Percentiles rank a stretch among this genome's conserved stretches.
Evolutionary conservation across 1,139 yeast species (phyloP).

Genomic region (Magnusiomyces paraingens): DNA sequence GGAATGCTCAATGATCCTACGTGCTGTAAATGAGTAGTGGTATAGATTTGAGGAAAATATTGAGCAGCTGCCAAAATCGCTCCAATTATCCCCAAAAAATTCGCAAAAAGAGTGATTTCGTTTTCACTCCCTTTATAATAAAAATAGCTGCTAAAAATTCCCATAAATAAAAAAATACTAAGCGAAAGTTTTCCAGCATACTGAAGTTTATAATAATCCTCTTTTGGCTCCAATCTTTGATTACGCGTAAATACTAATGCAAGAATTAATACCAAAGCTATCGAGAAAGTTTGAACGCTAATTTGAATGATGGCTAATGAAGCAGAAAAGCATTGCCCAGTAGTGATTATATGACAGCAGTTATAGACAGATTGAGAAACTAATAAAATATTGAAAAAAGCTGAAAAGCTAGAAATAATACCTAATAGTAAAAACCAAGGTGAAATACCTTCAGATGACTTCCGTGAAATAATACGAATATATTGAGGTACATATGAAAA

Average conservation of each 20-base stretch:
- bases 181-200: slow-evolving; percentile 22
- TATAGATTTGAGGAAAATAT: slow-evolving; percentile 72
- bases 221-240: slow-evolving; percentile 23
- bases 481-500: slow-evolving; percentile 78
- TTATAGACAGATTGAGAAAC: slow-evolving; percentile 40
- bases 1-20: slow-evolving; percentile 76
- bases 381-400: slow-evolving; percentile 60
- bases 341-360: slow-evolving; percentile 31
- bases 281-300: slow-evolving; percentile 59
- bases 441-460: slow-evolving; percentile 73
- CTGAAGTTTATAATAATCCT: slow-evolving; percentile 22
- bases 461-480: slow-evolving; percentile 48
- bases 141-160: slow-evolving; percentile 36
- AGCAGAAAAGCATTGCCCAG: slow-evolving; percentile 62
- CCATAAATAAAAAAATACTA: slow-evolving; percentile 32
- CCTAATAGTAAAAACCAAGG: slow-evolving; percentile 69
- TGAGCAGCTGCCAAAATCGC: slow-evolving; percentile 53
- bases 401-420: slow-evolving; percentile 62
- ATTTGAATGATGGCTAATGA: slow-evolving; percentile 68
- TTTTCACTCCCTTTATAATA: slow-evolving; percentile 20
- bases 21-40: slow-evolving; percentile 63
- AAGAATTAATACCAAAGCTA: slow-evolving; percentile 42
- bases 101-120: slow-evolving; percentile 41
- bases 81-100: slow-evolving; percentile 55
- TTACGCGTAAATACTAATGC: slow-evolving; percentile 19